phyloP scores from a whole-genome alignment of 2,329 filamentous ascomycete species.

The Shiraia sp. region DNA sequence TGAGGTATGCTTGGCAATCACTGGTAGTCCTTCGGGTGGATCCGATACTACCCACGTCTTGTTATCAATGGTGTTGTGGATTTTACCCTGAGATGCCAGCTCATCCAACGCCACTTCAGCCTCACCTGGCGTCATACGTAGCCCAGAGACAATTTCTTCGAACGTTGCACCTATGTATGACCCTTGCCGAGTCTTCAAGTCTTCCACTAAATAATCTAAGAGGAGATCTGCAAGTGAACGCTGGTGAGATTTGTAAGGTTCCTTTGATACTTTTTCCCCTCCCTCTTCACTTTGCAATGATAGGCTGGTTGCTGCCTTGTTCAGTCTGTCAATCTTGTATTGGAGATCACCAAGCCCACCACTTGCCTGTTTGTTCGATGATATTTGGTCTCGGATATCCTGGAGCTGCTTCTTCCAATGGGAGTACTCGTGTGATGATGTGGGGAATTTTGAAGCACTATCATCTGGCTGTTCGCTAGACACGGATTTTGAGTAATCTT shows the following conservation, averaged over 20 bases:
- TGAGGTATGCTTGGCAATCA: neutral
- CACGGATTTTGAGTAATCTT: too few relatives aligned
- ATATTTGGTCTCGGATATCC: conserved; percentile 4
- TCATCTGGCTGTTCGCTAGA: neutral
- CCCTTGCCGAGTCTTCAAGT: conserved; percentile 14
- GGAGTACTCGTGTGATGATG: neutral
- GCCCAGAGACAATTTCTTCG: conserved; percentile 9
- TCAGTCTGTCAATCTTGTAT: conserved; percentile 13
- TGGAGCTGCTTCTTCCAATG: conserved; percentile 2
- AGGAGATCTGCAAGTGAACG: conserved; percentile 11
- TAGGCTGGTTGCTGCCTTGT: conserved; percentile 6
- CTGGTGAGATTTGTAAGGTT: neutral
- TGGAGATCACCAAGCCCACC: conserved; percentile 7
- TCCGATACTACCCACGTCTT: conserved; percentile 23
- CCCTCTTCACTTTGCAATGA: neutral
- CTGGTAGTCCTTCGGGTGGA: conserved; percentile 10
- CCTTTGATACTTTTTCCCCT: neutral
- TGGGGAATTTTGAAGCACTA: too few relatives aligned
- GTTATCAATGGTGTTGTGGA: conserved; percentile 19
- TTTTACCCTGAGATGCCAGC: conserved; percentile 5
- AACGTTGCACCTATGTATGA: conserved; percentile 21
- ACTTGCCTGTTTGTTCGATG: neutral
- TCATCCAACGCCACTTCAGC: conserved; percentile 1
- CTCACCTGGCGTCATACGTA: conserved; percentile 1
- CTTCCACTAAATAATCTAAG: conserved; percentile 12